Base-by-base conservation (phyloP, 2,329 filamentous ascomycete species). In the Fusarium avenaceum region DNA sequence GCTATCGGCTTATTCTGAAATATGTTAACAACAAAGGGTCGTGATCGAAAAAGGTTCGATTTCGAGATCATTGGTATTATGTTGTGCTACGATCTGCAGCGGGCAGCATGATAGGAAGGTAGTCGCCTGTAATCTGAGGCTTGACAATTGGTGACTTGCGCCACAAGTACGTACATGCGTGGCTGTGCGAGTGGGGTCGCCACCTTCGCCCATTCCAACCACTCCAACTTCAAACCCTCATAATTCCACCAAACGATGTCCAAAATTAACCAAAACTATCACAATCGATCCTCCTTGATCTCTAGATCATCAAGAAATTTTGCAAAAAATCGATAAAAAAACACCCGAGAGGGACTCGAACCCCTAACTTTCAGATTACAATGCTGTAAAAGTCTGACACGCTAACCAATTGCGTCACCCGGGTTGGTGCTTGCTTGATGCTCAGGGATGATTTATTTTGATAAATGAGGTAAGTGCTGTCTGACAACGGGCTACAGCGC, bases 381-480 rank as follows among this genome's bases (percentile, higher is more conserved):
- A 22, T 7, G 14, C 20, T 22, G 30, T 63, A 63, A 63, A 63
- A 63, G 60, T 63, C 60, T 63, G 50, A 63, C 60, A 63, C 60
- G 58, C 60, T 63, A 63, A 63, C 58, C 60, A 63, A 63, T 63
- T 63, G 60, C 60, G 60, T 63, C 60, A 63, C n/a, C n/a, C 43
- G 10, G 59, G 60, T n/a, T 7, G 7, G 10, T n/a, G 33, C 35
- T 38, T 8, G 17, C 10, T 38, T 10, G 35, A 38, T 38, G 35
- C 8, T 35, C 7, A n/a, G n/a, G 33, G 33, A n/a, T 30, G 10
- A n/a, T 4, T 10, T n/a, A 4, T n/a, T 19, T 2, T 4, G 5
- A 2, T 17, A 17, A 0, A 35, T 35, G 33, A 35, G 33, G 32
- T 2, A 35, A n/a, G 14, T 17, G 4, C 14, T 1, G 13, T 1